Conservation (phyloP, 2,329 filamentous ascomycete genomes). For the Talaromyces marneffei region DNA sequence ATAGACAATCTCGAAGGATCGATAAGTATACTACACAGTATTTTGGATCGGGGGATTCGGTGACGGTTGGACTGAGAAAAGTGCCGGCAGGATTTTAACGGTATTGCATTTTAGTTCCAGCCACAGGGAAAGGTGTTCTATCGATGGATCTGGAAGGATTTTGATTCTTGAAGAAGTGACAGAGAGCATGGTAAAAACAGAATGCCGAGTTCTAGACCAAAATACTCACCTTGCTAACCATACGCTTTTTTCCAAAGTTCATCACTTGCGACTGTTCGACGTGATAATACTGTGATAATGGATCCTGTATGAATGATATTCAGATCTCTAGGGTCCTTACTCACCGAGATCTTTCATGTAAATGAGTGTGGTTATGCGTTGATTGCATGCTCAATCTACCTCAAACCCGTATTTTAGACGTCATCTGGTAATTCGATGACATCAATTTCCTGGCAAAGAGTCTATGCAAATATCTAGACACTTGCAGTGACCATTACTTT, state of each 20-base stretch:
- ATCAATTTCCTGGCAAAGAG: background rate
- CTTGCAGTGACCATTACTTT: background rate
- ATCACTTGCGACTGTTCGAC: background rate
- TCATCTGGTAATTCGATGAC: background rate
- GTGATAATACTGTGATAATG: background rate
- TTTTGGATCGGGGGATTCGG: background rate
- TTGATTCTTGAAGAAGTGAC: background rate
- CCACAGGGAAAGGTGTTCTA: background rate
- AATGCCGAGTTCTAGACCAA: background rate
- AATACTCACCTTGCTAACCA: background rate
- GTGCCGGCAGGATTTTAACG: background rate
- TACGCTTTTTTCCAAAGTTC: background rate
- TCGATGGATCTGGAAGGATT: background rate
- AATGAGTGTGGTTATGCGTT: background rate
- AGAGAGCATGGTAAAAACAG: background rate
- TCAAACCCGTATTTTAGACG: background rate
- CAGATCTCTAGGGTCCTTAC: background rate
- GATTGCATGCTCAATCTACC: background rate
- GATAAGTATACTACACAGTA: conserved; percentile 1
- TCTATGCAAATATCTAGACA: background rate
- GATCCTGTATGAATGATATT: background rate
- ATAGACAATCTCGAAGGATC: conserved; percentile 5
- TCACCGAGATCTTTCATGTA: background rate
- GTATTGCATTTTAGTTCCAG: background rate
- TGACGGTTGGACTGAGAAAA: background rate